Evolutionary conservation across 140 eudicot genomes (phyloP).

Genomic region (Oenanthe javanica): DNA sequence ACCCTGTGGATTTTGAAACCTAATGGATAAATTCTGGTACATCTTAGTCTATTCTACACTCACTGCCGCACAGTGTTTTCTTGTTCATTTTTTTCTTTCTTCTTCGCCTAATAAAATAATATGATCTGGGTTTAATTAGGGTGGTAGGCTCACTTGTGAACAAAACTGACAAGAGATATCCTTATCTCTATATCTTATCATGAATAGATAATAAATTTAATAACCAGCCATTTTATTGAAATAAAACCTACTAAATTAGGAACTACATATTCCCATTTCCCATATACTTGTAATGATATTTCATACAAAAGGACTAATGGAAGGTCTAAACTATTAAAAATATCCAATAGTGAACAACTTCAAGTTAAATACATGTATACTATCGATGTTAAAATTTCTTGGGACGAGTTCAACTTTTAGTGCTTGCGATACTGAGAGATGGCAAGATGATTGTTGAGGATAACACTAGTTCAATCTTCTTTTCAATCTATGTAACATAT

Average conservation of each 20-base stretch:
- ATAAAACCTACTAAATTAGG: background rate
- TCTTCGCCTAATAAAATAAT: background rate
- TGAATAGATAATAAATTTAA: background rate
- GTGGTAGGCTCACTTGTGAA: slow-evolving; percentile 1
- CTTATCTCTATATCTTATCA: background rate
- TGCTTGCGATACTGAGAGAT: background rate
- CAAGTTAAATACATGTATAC: background rate
- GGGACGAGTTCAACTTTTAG: background rate
- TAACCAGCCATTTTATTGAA: background rate
- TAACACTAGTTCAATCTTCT: background rate
- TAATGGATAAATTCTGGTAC: background rate
- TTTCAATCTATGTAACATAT: background rate
- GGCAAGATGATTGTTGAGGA: background rate
- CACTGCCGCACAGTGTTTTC: background rate
- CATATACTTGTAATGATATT: background rate
- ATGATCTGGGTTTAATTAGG: background rate
- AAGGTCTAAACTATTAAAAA: background rate
- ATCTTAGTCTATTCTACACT: background rate
- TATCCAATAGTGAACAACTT: background rate
- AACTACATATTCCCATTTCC: background rate
- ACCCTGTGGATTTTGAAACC: background rate
- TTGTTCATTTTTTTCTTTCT: background rate
- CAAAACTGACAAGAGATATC: background rate
- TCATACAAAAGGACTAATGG: background rate
- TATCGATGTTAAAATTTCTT: background rate